Evolutionary conservation across 345 rosid species (phyloP).

Genomic region (Eucalyptus guilfoylei): DNA sequence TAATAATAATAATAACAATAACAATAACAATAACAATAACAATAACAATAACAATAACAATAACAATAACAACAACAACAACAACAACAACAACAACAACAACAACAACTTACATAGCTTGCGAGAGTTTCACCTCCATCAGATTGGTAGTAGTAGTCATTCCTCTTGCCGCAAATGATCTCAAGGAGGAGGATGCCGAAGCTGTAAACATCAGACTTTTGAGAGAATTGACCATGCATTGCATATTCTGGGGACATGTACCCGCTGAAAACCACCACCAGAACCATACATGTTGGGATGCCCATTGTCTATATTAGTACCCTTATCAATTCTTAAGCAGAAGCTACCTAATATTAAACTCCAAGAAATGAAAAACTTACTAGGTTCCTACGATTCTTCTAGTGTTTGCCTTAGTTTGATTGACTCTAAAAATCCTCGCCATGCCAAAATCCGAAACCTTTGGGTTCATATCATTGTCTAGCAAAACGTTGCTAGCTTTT

Average conservation of each 20-base stretch:
- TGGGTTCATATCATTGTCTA: constrained; percentile 5
- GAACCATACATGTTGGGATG: not conserved
- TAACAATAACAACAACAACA: no score
- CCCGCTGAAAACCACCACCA: constrained; percentile 4
- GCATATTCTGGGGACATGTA: constrained; percentile 35
- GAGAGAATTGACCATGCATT: constrained; percentile 11
- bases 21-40: no score
- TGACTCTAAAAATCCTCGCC: not conserved
- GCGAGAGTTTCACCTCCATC: not conserved
- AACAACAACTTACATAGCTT: not conserved
- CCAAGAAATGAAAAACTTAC: not conserved
- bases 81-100: no score
- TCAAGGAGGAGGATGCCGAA: constrained; percentile 7
- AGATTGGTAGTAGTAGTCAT: not conserved
- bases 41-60: no score
- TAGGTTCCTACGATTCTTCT: constrained; percentile 1
- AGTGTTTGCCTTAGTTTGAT: constrained; percentile 1
- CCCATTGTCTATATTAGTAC: not conserved
- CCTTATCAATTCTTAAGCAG: not conserved
- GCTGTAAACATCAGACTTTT: constrained; percentile 25
- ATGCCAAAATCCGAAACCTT: constrained; percentile 16
- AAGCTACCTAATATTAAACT: not conserved
- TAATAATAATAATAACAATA: no score
- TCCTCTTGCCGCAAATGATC: constrained; percentile 19
- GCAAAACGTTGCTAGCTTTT: constrained; percentile 7